Evolutionary conservation across 1,139 yeast species (phyloP).

Genomic region (Suhomyces yuchorum): DNA sequence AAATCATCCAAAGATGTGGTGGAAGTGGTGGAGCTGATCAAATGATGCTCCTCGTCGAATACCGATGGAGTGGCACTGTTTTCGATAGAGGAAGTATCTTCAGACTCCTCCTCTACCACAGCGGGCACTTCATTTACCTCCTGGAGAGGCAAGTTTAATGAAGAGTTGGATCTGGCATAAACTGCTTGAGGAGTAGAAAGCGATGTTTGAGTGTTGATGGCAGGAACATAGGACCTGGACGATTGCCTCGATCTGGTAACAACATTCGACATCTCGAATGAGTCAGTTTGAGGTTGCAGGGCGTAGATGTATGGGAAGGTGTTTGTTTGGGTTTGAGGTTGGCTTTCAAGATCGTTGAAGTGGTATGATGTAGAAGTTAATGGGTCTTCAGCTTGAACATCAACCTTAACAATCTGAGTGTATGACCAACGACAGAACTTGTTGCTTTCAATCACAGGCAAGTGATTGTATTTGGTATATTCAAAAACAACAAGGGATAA

Average conservation of each 20-base stretch:
- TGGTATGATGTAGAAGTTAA: conserved; percentile 20
- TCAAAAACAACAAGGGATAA: conserved; percentile 71
- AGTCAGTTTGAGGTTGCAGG: conserved; percentile 15
- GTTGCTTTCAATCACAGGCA: conserved; percentile 67
- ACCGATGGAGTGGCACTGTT: conserved; percentile 46
- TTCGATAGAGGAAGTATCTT: conserved; percentile 31
- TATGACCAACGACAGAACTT: conserved; percentile 89
- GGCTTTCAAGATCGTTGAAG: conserved; percentile 11
- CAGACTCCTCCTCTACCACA: conserved; percentile 28
- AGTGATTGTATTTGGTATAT: conserved; percentile 68
- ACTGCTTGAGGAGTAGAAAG: conserved; percentile 12
- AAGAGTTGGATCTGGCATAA: conserved; percentile 20
- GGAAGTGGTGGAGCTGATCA: conserved; percentile 32
- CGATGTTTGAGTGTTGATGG: conserved; percentile 6
- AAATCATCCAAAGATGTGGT: conserved; percentile 38
- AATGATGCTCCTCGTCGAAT: conserved; percentile 31
- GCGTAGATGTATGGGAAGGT: conserved; percentile 1
- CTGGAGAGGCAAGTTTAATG: conserved; percentile 19
- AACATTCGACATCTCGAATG: conserved; percentile 31
- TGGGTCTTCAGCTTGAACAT: conserved; percentile 38
- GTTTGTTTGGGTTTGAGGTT: neutral
- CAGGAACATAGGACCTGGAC: conserved; percentile 26
- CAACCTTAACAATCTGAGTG: conserved; percentile 32
- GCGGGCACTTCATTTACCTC: conserved; percentile 9
- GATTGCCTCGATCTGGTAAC: conserved; percentile 37